These are phyloP conservation scores for Talaromyces piceae DNA, from an alignment of 2,329 filamentous ascomycete species.

Conservation along the genomic window DNA sequence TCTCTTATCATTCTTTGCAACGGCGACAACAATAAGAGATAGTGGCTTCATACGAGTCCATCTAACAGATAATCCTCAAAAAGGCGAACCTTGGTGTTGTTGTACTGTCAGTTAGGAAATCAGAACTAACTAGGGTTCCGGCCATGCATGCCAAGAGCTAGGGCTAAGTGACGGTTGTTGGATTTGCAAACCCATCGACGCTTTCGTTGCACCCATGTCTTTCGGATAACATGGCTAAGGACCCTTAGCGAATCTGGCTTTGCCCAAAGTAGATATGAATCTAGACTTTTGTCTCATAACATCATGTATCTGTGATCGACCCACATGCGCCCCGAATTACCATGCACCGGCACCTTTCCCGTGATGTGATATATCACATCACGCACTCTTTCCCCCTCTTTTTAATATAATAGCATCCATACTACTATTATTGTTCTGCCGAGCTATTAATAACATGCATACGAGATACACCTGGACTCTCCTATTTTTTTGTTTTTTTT, in stretches of 20 bases:
- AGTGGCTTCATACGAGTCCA: too few relatives aligned
- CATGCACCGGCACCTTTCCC: not conserved
- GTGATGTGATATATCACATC: not conserved
- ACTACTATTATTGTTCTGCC: not conserved
- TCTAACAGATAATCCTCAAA: too few relatives aligned
- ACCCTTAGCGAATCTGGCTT: not conserved
- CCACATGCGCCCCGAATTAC: not conserved
- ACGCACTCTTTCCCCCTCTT: not conserved
- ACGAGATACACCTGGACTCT: not conserved
- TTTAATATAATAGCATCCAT: not conserved
- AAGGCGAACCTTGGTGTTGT: not conserved
- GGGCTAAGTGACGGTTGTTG: not conserved
- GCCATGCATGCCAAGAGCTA: not conserved
- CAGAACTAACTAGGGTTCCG: not conserved
- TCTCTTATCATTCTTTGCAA: too few relatives aligned
- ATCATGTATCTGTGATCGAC: not conserved
- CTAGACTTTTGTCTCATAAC: not conserved
- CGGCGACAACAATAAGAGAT: too few relatives aligned
- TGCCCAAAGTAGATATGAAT: not conserved
- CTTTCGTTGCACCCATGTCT: not conserved
- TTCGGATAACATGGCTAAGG: not conserved
- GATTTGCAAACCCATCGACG: not conserved
- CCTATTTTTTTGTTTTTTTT: not conserved
- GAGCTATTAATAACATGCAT: not conserved
- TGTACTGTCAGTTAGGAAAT: too few relatives aligned